Percentiles rank a stretch among this genome's conserved stretches.
These are phyloP conservation scores for Monosporascus sp. DNA, from an alignment of 2,329 filamentous ascomycete genomes.

Conservation along the genomic window DNA sequence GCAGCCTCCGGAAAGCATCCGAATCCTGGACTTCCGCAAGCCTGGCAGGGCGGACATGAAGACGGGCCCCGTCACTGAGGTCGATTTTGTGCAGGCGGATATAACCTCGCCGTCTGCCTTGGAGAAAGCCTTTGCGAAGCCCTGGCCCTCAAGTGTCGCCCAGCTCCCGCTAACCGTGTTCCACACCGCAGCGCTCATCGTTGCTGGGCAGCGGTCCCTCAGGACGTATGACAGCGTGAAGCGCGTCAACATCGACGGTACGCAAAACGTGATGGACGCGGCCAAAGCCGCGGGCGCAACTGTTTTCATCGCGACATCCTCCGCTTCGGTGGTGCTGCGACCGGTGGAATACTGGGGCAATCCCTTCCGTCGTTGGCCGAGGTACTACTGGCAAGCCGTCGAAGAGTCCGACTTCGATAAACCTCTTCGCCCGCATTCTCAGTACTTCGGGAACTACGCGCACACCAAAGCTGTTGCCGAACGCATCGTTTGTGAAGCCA, in stretches of 20 bases:
- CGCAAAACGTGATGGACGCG: conserved; percentile 38
- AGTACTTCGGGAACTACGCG: conserved; percentile 43
- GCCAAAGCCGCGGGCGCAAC: conserved; percentile 36
- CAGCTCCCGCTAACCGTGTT: conserved; percentile 44
- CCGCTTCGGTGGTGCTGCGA: conserved; percentile 38
- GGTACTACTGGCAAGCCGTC: conserved; percentile 34
- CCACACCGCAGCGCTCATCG: conserved; percentile 44
- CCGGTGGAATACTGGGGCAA: conserved; percentile 33
- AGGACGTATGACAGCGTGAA: conserved; percentile 33
- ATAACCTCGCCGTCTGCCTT: conserved; percentile 36
- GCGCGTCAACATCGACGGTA: conserved; percentile 43
- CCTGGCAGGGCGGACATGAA: conserved; percentile 35
- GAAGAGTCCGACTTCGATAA: conserved; percentile 36
- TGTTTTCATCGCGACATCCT: conserved; percentile 42
- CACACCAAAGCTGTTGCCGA: conserved; percentile 43
- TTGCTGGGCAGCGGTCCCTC: conserved; percentile 36
- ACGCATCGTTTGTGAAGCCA: conserved; percentile 33
- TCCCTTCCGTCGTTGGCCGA: conserved; percentile 33
- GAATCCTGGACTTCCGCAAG: conserved; percentile 41
- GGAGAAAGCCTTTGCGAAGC: conserved; percentile 34
- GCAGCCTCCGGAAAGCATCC: conserved; percentile 39
- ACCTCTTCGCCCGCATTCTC: conserved; percentile 30
- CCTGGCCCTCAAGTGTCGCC: conserved; percentile 35
- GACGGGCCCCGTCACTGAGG: conserved; percentile 25
- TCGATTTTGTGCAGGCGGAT: conserved; percentile 39